These are phyloP conservation scores for Leccinum griseonigrum DNA, from an alignment of 1,284 basidiomycete genomes.

Conservation along the genomic window DNA sequence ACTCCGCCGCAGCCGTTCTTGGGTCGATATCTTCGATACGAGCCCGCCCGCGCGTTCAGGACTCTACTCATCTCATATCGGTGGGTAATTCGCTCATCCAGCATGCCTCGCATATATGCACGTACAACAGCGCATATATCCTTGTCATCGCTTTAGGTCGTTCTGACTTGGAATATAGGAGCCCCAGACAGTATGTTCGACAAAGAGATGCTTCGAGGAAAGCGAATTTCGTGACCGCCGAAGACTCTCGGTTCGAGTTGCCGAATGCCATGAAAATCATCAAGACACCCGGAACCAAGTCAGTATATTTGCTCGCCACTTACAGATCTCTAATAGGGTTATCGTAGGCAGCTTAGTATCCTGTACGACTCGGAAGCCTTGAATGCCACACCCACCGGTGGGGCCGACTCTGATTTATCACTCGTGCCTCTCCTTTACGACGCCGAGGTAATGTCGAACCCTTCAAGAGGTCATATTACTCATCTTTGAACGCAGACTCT, in stretches of 20 bases:
- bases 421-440: conserved; percentile 58
- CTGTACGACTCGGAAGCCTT: conserved; percentile 56
- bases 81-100: conserved; percentile 36
- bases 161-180: conserved; percentile 29
- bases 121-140: conserved; percentile 27
- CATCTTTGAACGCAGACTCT: conserved; percentile 38
- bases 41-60: conserved; percentile 73
- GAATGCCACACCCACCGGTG: conserved; percentile 26
- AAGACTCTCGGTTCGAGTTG: conserved; percentile 35
- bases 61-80: conserved; percentile 72
- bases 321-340: conserved; percentile 1
- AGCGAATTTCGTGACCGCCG: conserved; percentile 11
- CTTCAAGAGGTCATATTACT: conserved; percentile 3
- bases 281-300: conserved; percentile 31
- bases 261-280: conserved; percentile 54
- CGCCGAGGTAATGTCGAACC: conserved; percentile 44
- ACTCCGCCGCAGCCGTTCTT: conserved; percentile 57
- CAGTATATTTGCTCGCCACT: background rate
- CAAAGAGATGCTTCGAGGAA: conserved; percentile 20
- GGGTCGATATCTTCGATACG: conserved; percentile 69
- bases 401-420: conserved; percentile 40
- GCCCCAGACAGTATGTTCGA: conserved; percentile 43
- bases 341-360: conserved; percentile 49
- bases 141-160: background rate
- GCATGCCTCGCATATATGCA: conserved; percentile 19